phyloP scores from a whole-genome alignment of 768 basidiomycete species.

The Mrakia frigida region DNA sequence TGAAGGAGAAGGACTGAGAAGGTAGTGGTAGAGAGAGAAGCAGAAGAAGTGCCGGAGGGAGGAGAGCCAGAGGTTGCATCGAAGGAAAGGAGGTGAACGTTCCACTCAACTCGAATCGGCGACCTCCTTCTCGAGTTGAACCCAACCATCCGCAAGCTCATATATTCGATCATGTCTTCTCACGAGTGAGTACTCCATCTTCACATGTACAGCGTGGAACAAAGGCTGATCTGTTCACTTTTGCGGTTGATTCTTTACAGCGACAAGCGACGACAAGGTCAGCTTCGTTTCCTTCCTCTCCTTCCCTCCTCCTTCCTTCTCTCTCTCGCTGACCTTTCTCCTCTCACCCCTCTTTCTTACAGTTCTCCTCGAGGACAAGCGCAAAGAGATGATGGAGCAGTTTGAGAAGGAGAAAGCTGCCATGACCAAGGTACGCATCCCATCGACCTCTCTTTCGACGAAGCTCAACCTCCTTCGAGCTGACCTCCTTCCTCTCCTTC shows the following conservation, averaged over 20 bases:
- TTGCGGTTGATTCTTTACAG: neutral
- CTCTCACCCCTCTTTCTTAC: neutral
- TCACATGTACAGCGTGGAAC: neutral
- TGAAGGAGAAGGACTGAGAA: neutral
- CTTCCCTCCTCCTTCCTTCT: neutral
- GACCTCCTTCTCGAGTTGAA: neutral
- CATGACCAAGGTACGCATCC: constrained; percentile 25
- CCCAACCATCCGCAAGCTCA: neutral
- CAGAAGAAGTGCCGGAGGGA: constrained; percentile 10
- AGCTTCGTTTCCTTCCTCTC: neutral
- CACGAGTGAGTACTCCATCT: constrained; percentile 12
- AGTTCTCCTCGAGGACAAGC: constrained; percentile 77
- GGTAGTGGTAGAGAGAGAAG: constrained; percentile 1
- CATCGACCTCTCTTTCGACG: neutral
- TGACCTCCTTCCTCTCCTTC: neutral
- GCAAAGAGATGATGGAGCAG: constrained; percentile 49
- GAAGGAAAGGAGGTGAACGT: neutral
- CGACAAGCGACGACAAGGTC: constrained; percentile 69
- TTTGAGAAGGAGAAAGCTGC: constrained; percentile 32
- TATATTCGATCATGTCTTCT: constrained; percentile 14
- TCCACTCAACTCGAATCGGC: neutral
- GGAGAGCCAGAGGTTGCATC: constrained; percentile 1
- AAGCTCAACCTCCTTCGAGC: neutral
- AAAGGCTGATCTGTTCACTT: neutral
- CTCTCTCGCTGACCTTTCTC: neutral